Evolutionary conservation across 169 alveolate species (phyloP).

Genomic region (Hammondia hammondi): DNA sequence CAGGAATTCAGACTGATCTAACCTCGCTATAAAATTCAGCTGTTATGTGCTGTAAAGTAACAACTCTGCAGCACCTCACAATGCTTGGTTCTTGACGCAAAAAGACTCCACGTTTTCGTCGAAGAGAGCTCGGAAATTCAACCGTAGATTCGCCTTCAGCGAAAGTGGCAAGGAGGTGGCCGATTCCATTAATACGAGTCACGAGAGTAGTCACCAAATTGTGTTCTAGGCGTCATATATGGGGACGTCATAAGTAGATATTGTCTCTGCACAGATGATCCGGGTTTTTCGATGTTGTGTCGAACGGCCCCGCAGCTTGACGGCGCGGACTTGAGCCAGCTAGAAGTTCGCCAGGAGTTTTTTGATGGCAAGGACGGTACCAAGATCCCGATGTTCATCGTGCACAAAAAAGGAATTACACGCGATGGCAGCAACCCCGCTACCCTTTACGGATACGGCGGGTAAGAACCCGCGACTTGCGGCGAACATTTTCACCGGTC

Average conservation of each 20-base stretch:
- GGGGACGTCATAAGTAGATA: not conserved
- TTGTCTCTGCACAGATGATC: not conserved
- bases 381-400: conserved; percentile 58
- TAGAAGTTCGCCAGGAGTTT: conserved; percentile 54
- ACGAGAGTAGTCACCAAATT: too few relatives aligned
- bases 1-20: too few relatives aligned
- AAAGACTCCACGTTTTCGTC: too few relatives aligned
- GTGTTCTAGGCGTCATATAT: too few relatives aligned
- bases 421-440: conserved; percentile 47
- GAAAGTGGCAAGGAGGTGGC: too few relatives aligned
- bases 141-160: too few relatives aligned
- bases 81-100: too few relatives aligned
- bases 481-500: not conserved
- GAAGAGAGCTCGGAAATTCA: too few relatives aligned
- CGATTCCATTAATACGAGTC: too few relatives aligned
- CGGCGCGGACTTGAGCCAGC: conserved; percentile 30
- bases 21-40: too few relatives aligned
- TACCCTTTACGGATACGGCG: conserved; percentile 67
- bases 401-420: conserved; percentile 29
- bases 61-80: too few relatives aligned
- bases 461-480: not conserved
- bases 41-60: too few relatives aligned
- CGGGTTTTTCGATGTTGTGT: not conserved
- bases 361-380: conserved; percentile 56
- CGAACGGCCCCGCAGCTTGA: not conserved